These are phyloP conservation scores for Limonium bicolor DNA, from an alignment of 148 eudicot species.

Conservation along the genomic window DNA sequence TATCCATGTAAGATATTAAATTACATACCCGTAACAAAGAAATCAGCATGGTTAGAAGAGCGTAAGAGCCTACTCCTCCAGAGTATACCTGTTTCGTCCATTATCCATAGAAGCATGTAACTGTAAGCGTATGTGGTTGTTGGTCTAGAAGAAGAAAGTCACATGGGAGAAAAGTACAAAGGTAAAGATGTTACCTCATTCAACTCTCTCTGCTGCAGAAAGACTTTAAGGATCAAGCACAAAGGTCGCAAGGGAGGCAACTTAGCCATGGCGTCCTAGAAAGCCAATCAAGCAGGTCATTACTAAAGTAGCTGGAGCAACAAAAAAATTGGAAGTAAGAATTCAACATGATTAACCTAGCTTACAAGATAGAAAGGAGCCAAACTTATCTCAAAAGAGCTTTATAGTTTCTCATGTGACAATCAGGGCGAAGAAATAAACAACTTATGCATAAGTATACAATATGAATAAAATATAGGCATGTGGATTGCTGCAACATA, in stretches of 20 bases:
- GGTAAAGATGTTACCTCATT: conserved; percentile 42
- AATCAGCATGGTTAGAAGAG: conserved; percentile 87
- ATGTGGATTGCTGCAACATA: too few species aligned
- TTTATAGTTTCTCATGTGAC: too few species aligned
- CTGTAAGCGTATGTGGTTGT: background rate
- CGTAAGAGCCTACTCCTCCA: conserved; percentile 94
- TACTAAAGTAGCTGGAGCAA: too few species aligned
- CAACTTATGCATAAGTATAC: too few species aligned
- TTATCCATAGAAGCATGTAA: background rate
- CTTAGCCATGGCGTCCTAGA: conserved; percentile 63
- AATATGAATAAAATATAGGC: too few species aligned
- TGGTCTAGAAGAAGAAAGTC: background rate
- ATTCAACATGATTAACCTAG: too few species aligned
- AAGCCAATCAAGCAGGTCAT: too few species aligned
- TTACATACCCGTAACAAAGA: conserved; percentile 76
- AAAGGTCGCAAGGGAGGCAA: conserved; percentile 83
- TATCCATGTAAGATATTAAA: background rate
- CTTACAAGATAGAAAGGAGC: too few species aligned
- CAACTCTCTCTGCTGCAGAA: conserved; percentile 89
- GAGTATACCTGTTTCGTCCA: conserved; percentile 50
- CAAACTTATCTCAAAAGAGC: too few species aligned
- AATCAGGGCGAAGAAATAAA: too few species aligned
- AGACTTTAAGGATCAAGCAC: conserved; percentile 88
- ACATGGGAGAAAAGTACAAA: background rate
- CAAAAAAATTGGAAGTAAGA: too few species aligned